Evolutionary conservation across 176 grass and related monocot genomes (phyloP).

Genomic region (Musa beccarii): DNA sequence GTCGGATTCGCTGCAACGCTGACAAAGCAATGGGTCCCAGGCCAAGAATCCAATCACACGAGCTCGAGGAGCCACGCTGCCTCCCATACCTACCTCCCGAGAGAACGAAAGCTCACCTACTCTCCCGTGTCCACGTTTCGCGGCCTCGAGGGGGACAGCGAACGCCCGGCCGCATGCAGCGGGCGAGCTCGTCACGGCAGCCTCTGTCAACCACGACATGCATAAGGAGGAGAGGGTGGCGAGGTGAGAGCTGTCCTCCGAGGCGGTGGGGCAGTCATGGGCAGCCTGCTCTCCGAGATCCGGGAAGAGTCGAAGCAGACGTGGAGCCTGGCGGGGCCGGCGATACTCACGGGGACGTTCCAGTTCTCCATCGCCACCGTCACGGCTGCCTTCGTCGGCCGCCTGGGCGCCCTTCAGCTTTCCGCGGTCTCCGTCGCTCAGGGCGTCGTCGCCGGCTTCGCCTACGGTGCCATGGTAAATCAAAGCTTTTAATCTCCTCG

Average conservation of each 20-base stretch:
- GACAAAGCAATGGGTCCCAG: too few relatives aligned
- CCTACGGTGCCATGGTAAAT: conserved; percentile 28
- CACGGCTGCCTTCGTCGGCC: conserved; percentile 59
- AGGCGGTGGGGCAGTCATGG: conserved; percentile 1
- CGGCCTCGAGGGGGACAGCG: neutral
- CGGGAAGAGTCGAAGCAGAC: conserved; percentile 58
- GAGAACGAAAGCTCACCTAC: neutral
- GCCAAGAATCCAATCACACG: too few relatives aligned
- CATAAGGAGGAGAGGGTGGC: neutral
- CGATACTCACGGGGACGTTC: conserved; percentile 61
- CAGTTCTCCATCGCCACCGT: conserved; percentile 74
- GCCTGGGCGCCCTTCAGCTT: conserved; percentile 59
- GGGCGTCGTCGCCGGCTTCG: conserved; percentile 63
- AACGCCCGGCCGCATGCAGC: too few relatives aligned
- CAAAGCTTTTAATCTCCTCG: too few relatives aligned
- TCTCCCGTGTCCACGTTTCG: neutral
- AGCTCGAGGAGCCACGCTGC: too few relatives aligned
- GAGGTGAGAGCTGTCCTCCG: neutral
- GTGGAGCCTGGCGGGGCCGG: conserved; percentile 63
- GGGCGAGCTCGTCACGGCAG: neutral
- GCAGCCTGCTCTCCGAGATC: conserved; percentile 37
- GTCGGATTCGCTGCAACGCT: too few relatives aligned
- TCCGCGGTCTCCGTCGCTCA: conserved; percentile 54
- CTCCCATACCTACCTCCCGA: too few relatives aligned
- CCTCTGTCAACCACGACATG: neutral